Percentiles rank a stretch among this genome's conserved stretches.
phyloP scores from a whole-genome alignment of 805 yeast species.

The Pichia gijzeniarum region DNA sequence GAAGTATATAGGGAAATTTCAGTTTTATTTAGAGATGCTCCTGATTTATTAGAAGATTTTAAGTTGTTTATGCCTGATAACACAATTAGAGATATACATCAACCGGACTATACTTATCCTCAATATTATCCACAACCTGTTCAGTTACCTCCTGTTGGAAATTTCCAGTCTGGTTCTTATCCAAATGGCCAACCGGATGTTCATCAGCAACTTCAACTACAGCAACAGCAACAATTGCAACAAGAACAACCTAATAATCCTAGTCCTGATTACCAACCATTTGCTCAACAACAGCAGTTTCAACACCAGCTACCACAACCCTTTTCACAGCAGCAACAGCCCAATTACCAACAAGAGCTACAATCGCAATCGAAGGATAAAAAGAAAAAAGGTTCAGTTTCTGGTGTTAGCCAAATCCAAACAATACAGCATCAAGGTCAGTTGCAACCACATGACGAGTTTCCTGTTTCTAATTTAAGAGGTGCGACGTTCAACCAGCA shows the following conservation, averaged over 20 bases:
- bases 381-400: constrained; percentile 23
- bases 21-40: constrained; percentile 81
- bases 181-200: constrained; percentile 12
- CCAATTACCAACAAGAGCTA: constrained; percentile 10
- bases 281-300: constrained; percentile 3
- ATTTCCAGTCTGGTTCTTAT: constrained; percentile 55
- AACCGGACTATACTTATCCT: constrained; percentile 17
- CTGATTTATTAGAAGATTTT: constrained; percentile 90
- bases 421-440: constrained; percentile 14
- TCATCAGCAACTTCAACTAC: constrained; percentile 3
- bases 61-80: constrained; percentile 92
- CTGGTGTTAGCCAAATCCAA: constrained; percentile 17
- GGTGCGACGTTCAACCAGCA: constrained; percentile 28
- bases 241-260: background rate
- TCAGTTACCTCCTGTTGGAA: constrained; percentile 85
- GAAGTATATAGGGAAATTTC: constrained; percentile 96
- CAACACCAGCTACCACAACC: background rate
- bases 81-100: constrained; percentile 25
- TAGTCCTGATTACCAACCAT: background rate
- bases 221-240: constrained; percentile 1
- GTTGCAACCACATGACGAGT: constrained; percentile 34
- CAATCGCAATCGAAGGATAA: constrained; percentile 16
- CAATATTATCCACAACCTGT: constrained; percentile 21
- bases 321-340: constrained; percentile 9
- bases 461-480: constrained; percentile 44